Evolutionary conservation across 1,284 basidiomycete species (phyloP).

Genomic region (Cryptococcus sp.): DNA sequence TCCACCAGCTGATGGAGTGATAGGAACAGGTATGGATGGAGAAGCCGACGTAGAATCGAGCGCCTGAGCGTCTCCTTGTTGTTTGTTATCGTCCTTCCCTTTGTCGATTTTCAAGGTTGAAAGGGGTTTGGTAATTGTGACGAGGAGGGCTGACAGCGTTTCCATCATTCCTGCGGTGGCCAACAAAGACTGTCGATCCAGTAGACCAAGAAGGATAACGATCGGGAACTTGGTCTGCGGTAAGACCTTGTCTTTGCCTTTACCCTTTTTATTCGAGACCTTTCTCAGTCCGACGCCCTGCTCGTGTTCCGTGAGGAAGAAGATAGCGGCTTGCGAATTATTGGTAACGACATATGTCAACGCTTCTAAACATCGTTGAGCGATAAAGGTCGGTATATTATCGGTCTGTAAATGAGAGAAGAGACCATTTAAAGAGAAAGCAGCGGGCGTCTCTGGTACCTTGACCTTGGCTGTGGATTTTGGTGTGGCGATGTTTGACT

Average conservation of each 20-base stretch:
- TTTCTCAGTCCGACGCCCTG: conserved; percentile 68
- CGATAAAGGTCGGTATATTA: conserved; percentile 81
- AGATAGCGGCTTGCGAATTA: conserved; percentile 76
- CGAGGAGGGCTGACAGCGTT: conserved; percentile 76
- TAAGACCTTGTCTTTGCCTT: conserved; percentile 66
- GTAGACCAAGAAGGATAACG: conserved; percentile 74
- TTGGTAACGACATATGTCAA: conserved; percentile 76
- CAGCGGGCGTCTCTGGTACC: conserved; percentile 47
- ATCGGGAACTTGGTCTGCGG: conserved; percentile 84
- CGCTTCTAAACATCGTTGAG: conserved; percentile 86
- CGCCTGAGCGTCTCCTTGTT: conserved; percentile 2
- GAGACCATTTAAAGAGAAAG: conserved; percentile 44
- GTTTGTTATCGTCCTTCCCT: neutral
- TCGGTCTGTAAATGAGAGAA: conserved; percentile 69
- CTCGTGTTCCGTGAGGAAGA: conserved; percentile 93
- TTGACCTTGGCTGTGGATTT: conserved; percentile 66
- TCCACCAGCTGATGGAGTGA: neutral
- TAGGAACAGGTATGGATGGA: neutral
- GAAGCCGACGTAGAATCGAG: neutral
- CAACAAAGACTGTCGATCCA: conserved; percentile 77
- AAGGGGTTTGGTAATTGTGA: conserved; percentile 62
- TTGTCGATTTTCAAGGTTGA: conserved; percentile 46
- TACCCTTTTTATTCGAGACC: conserved; percentile 71
- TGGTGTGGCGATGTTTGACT: conserved; percentile 54
- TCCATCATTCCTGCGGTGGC: conserved; percentile 87